Conservation (phyloP, 345 rosid genomes). For the Abelmoschus esculentus region DNA sequence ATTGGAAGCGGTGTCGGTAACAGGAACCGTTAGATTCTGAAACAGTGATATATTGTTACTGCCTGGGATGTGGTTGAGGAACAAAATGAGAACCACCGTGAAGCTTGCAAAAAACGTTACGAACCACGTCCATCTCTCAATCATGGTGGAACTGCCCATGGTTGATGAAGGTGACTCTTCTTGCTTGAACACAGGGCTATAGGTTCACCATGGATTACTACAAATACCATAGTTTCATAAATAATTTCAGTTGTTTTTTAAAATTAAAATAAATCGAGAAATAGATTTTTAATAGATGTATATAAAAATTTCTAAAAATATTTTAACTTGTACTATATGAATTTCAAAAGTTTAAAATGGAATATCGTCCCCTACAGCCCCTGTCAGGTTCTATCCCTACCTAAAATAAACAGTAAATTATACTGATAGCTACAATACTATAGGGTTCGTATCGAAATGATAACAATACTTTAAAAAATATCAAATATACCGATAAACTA, state of each 20-base stretch:
- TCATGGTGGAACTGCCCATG: conserved; percentile 20
- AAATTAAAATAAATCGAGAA: no score
- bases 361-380: no score
- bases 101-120: conserved; percentile 26
- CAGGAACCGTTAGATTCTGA: neutral
- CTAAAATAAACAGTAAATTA: no score
- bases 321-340: no score
- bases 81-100: conserved; percentile 15
- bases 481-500: no score
- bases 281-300: no score
- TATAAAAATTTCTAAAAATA: no score
- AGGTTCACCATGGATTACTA: neutral
- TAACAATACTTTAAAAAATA: no score
- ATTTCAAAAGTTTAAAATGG: no score
- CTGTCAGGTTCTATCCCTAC: no score
- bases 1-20: neutral
- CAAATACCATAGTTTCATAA: neutral
- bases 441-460: no score
- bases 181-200: neutral
- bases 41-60: conserved; percentile 9
- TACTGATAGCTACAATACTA: no score
- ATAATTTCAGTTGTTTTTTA: neutral
- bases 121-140: conserved; percentile 26
- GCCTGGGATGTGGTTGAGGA: conserved; percentile 6
- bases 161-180: neutral